Base-by-base conservation (phyloP, 2,329 filamentous ascomycete species). In the Coniella lustricola region DNA sequence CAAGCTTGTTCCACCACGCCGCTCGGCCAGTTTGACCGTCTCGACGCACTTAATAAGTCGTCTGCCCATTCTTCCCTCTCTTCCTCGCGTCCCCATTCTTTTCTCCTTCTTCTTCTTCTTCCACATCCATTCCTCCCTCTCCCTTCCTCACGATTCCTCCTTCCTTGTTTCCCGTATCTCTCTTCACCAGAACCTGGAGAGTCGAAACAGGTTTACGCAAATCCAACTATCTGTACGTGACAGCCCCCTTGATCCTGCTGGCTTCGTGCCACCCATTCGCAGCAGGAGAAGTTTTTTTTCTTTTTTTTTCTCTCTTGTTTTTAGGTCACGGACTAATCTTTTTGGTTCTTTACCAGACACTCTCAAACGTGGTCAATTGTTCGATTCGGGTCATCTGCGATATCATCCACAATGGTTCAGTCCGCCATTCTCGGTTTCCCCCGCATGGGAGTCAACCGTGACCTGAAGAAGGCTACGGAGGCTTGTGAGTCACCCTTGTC, bases 401-500 rank as follows among this genome's bases (percentile, higher is more conserved):
- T 49, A 38, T 49, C 64, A 64, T 61, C 56, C 67, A 78, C 67
- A 55, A 81, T 81, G 78, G 78, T 81, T 68, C 75, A 81, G 66
- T 81, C 78, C 58, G 75, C 93, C 61, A 80, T 98, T 71, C 85
- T 98, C 71, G 93, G 93, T 76, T 98, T 98, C 82, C 93, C 93
- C 71, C 91, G 93, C 68, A 96, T 97, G 88, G 93, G 93, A 75
- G 87, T 81, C 65, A 87, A 94, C 75, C 90, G 93, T 84, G 93
- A 98, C 81, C 84, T 98, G 70, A 98, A 98, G 86, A 98, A 98
- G 84, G 93, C 93, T 67, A 98, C 90, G 60, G 93, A 98, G 75
- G 89, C 91, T 70, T 98, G 75, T 78, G 59, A 66, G 75, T 74
- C 35, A 49, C n/a, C 21, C 21, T 9, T n/a, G n/a, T n/a, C n/a